Conservation (phyloP, 306 rosid species). For the Prunus campanulata region DNA sequence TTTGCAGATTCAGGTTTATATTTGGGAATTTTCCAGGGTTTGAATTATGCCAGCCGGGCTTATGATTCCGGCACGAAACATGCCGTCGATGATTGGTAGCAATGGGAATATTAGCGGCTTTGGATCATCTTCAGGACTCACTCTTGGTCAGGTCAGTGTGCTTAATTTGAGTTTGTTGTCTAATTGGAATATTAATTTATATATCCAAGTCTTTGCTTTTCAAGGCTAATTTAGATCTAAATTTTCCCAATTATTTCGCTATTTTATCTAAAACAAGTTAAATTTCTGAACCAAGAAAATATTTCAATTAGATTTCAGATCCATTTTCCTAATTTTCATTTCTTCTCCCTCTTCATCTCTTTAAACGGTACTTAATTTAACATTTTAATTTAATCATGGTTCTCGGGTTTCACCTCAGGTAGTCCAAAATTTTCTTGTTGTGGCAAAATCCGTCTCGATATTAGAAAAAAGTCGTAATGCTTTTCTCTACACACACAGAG, state of each 20-base stretch:
- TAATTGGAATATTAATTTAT: background rate
- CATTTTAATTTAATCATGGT: background rate
- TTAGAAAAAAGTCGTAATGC: conserved; percentile 35
- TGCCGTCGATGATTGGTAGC: conserved; percentile 45
- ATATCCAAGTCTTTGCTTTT: background rate
- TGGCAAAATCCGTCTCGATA: conserved; percentile 52
- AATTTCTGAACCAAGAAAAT: background rate
- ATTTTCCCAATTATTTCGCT: background rate
- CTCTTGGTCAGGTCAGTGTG: conserved; percentile 61
- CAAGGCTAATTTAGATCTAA: background rate
- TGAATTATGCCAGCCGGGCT: conserved; percentile 61
- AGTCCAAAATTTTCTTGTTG: conserved; percentile 29
- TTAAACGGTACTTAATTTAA: background rate
- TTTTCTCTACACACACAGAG: conserved; percentile 10
- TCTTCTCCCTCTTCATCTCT: background rate
- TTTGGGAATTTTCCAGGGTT: conserved; percentile 12
- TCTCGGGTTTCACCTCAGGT: conserved; percentile 13
- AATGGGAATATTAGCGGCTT: conserved; percentile 49
- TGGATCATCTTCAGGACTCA: conserved; percentile 62
- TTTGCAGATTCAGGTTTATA: background rate
- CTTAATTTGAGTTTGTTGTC: background rate
- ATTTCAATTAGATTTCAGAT: background rate
- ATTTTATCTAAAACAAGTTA: background rate
- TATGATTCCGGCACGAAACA: conserved; percentile 59
- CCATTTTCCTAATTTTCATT: background rate